These are phyloP conservation scores for Chytriomyces sp. DNA, from an alignment of 192 early-diverging fungal genomes.

Conservation along the genomic window DNA sequence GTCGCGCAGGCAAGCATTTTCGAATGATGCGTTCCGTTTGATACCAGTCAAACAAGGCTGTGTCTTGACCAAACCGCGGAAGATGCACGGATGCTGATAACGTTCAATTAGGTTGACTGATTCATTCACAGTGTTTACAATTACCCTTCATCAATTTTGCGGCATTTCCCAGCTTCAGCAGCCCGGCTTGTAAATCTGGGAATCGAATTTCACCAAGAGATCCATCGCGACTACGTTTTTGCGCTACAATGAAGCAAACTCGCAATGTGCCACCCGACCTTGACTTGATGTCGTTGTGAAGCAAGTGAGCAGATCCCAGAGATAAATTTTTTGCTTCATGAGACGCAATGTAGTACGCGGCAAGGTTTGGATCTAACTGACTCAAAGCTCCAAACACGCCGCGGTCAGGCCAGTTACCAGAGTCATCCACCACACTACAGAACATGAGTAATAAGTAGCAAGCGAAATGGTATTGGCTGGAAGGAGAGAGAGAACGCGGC, in stretches of 20 bases:
- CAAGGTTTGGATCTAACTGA: constrained; percentile 13
- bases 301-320: constrained; percentile 26
- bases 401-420: constrained; percentile 24
- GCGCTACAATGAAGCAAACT: constrained; percentile 24
- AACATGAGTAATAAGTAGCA: too few species aligned
- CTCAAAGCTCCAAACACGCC: constrained; percentile 25
- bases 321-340: constrained; percentile 2
- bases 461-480: too few species aligned
- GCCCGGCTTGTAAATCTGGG: constrained; percentile 23
- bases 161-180: constrained; percentile 12
- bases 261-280: neutral
- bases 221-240: constrained; percentile 18
- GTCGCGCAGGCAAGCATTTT: constrained; percentile 14
- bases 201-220: constrained; percentile 15
- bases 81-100: constrained; percentile 28
- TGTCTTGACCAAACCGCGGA: constrained; percentile 27
- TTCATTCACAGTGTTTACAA: neutral
- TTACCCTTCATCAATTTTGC: constrained; percentile 27
- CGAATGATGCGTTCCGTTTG: constrained; percentile 36
- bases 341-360: constrained; percentile 9
- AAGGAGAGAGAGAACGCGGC: neutral
- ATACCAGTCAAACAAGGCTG: constrained; percentile 34
- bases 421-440: constrained; percentile 29
- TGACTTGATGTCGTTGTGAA: neutral
- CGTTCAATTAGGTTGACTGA: neutral